Base-by-base conservation (phyloP, 1,284 basidiomycete species). In the Ceratobasidium sp. region DNA sequence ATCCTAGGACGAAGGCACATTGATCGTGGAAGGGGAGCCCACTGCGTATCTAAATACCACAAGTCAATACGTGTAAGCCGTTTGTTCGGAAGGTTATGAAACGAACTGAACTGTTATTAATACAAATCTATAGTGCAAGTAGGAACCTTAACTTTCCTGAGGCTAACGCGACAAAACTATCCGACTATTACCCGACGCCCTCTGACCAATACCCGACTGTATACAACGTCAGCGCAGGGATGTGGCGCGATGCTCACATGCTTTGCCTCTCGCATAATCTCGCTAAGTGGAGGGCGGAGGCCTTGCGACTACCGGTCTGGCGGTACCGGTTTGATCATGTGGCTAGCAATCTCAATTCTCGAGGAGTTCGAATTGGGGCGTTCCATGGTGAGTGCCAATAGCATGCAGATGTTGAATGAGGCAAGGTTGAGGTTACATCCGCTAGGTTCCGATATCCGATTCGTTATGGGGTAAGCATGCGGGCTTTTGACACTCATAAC, bases 81-180 rank as follows among this genome's bases (percentile, higher is more conserved):
- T 44, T 49, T 52, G 55, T 52, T 28, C 14, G 8, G 35, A 38
- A 38, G 11, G 14, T 41, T 55, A 21, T 38, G 18, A 9, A 21
- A 38, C 1, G 11, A 38, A 38, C 11, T 38, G 35, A 38, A 11
- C 11, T 38, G 35, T 38, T 11, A 64, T 35, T 32, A 8, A 28
- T 30, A 30, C 21, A 38, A 50, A 38, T 35, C 14, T 58, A 16
- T 18, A 58, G 55, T 38, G 55, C 66, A 1, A 58, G 55, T 18
- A 58, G 55, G 18, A 83, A 84, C 75, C 77, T 85, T 43, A 67
- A 90, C 88, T 80, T 90, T 89, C 90, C 89, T 90, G 81, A 89
- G 89, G 73, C 89, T 88, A 69, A 87, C 88, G 78, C 89, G 88
- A 74, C 77, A n/a, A 63, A 75, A 35, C 70, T 80, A 54, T 41